A percentile compares a stretch with the other conserved stretches of the same genome.
These are phyloP conservation scores for Sugiyamaella xylanicola DNA, from an alignment of 1,139 yeast species.

Conservation along the genomic window DNA sequence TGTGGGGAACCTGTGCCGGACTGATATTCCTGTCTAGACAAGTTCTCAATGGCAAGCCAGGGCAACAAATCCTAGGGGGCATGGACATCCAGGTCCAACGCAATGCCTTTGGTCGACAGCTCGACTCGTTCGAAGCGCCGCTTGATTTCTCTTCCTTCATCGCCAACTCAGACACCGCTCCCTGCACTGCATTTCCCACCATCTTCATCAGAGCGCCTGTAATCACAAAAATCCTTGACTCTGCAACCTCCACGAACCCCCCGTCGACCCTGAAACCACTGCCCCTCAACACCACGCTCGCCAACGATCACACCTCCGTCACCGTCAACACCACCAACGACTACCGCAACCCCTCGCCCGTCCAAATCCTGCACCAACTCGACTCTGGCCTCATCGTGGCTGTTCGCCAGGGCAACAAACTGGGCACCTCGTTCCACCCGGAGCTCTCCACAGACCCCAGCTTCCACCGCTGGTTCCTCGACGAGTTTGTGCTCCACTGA, in stretches of 20 bases:
- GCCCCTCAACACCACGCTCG: constrained; percentile 39
- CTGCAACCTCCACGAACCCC: constrained; percentile 1
- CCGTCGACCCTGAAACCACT: constrained; percentile 2
- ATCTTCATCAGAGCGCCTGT: constrained; percentile 75
- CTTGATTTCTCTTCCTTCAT: constrained; percentile 48
- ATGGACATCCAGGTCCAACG: constrained; percentile 65
- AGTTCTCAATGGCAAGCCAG: constrained; percentile 53
- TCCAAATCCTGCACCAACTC: constrained; percentile 37
- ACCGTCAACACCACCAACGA: constrained; percentile 40
- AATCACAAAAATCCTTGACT: constrained; percentile 14
- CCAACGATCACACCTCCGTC: constrained; percentile 36
- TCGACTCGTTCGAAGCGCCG: constrained; percentile 60
- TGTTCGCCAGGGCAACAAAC: constrained; percentile 64
- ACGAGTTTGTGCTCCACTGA: constrained; percentile 29
- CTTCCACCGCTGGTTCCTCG: constrained; percentile 73
- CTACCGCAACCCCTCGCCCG: constrained; percentile 42
- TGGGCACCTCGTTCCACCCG: constrained; percentile 84
- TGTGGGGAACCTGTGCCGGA: constrained; percentile 92
- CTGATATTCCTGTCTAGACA: constrained; percentile 65
- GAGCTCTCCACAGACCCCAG: constrained; percentile 63
- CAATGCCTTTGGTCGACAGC: constrained; percentile 80
- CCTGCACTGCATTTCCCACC: constrained; percentile 9
- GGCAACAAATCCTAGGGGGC: constrained; percentile 68
- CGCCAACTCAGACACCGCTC: neutral
- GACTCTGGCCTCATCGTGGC: constrained; percentile 55